Conservation (phyloP, 2,329 filamentous ascomycete genomes). For the Fusarium nygamai region DNA sequence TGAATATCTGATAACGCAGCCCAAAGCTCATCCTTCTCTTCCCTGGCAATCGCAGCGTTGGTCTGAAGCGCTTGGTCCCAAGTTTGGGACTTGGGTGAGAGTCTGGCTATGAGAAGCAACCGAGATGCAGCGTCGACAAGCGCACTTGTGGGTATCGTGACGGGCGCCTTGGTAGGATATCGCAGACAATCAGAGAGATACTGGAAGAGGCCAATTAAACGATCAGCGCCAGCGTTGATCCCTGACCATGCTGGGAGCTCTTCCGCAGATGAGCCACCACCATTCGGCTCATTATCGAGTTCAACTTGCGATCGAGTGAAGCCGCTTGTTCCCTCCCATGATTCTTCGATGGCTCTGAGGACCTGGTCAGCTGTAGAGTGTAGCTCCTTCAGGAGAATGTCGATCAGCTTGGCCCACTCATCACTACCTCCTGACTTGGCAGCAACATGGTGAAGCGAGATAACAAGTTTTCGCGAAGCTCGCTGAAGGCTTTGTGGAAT, state of each 20-base stretch:
- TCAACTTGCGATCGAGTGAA: slow-evolving; percentile 56
- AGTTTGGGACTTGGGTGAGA: slow-evolving; percentile 57
- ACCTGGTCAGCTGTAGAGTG: slow-evolving; percentile 80
- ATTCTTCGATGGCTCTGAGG: slow-evolving; percentile 81
- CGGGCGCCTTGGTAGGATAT: slow-evolving; percentile 70
- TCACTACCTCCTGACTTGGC: slow-evolving; percentile 80
- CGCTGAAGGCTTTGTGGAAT: slow-evolving; percentile 64
- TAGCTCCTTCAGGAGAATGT: slow-evolving; percentile 68
- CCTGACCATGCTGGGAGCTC: slow-evolving; percentile 78
- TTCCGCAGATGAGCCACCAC: slow-evolving; percentile 57
- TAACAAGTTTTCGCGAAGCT: slow-evolving; percentile 71
- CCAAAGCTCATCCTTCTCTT: slow-evolving; percentile 86
- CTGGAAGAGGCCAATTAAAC: slow-evolving; percentile 72
- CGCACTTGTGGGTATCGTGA: slow-evolving; percentile 73
- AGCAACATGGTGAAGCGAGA: slow-evolving; percentile 81
- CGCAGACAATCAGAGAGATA: slow-evolving; percentile 72
- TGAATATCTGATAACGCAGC: slow-evolving; percentile 78
- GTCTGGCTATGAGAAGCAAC: slow-evolving; percentile 72
- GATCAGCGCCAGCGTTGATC: slow-evolving; percentile 76
- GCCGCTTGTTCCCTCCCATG: slow-evolving; percentile 76
- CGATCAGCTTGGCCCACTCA: slow-evolving; percentile 79
- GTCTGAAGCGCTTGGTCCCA: slow-evolving; percentile 66
- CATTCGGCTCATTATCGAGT: slow-evolving; percentile 57
- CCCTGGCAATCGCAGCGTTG: slow-evolving; percentile 77
- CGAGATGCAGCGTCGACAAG: slow-evolving; percentile 76